These are phyloP conservation scores for Botryosphaeria dothidea DNA, from an alignment of 2,329 filamentous ascomycete genomes.

Conservation along the genomic window DNA sequence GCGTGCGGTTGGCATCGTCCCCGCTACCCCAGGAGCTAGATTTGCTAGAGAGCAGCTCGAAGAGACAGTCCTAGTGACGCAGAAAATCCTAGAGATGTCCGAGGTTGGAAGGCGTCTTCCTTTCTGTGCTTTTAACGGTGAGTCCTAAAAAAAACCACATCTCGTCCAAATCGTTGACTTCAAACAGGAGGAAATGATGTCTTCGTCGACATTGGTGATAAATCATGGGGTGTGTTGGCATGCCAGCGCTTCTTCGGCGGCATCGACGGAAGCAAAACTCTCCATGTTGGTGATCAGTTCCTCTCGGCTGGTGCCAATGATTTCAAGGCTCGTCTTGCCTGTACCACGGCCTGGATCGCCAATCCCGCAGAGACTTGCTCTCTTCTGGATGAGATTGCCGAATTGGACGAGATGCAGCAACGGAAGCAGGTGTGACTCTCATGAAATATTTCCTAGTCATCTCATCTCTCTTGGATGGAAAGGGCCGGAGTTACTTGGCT, in stretches of 20 bases:
- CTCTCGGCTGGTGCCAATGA: conserved; percentile 93
- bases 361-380: conserved; percentile 88
- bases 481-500: conserved; percentile 5
- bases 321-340: conserved; percentile 91
- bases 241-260: conserved; percentile 88
- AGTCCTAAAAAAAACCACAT: conserved; percentile 11
- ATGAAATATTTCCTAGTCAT: neutral
- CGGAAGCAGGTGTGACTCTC: conserved; percentile 12
- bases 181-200: conserved; percentile 79
- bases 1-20: conserved; percentile 59
- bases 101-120: conserved; percentile 69
- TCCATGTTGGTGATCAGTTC: conserved; percentile 96
- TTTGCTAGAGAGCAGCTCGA: conserved; percentile 89
- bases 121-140: conserved; percentile 95
- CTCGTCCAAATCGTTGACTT: neutral
- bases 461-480: neutral
- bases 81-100: conserved; percentile 86
- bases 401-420: conserved; percentile 42
- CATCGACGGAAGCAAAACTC: conserved; percentile 73
- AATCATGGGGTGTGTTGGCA: conserved; percentile 90
- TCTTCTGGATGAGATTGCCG: conserved; percentile 76
- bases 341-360: conserved; percentile 96
- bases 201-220: conserved; percentile 98
- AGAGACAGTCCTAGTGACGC: conserved; percentile 91
- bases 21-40: conserved; percentile 62